Conservation (phyloP, 352 stramenopile genomes). For the Saprolegnia diclina region DNA sequence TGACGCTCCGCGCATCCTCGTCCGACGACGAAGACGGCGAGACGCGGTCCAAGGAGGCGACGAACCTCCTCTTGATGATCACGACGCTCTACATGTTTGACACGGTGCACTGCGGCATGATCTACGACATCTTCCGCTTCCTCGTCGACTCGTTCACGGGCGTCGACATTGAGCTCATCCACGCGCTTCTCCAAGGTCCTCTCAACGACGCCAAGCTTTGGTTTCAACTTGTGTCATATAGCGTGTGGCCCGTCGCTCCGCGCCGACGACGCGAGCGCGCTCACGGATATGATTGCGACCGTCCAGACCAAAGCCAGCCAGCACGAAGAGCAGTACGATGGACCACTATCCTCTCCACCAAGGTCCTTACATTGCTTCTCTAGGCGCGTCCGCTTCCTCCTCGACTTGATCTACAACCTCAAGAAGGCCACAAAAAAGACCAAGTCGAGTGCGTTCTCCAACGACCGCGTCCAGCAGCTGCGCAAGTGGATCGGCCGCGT, state of each 20-base stretch:
- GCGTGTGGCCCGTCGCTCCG: slow-evolving; percentile 74
- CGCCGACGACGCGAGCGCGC: slow-evolving; percentile 70
- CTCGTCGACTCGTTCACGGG: slow-evolving; percentile 69
- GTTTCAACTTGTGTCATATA: background rate
- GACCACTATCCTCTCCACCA: too few species aligned
- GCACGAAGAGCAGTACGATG: slow-evolving; percentile 35
- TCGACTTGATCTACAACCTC: slow-evolving; percentile 94
- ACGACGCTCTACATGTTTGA: slow-evolving; percentile 89
- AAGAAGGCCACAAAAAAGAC: slow-evolving; percentile 92
- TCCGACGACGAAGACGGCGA: slow-evolving; percentile 33
- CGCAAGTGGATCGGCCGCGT: slow-evolving; percentile 94
- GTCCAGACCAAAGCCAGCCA: slow-evolving; percentile 71
- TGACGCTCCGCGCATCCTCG: slow-evolving; percentile 29
- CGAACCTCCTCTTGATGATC: slow-evolving; percentile 84
- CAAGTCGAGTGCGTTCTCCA: slow-evolving; percentile 53
- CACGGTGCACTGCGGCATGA: slow-evolving; percentile 80
- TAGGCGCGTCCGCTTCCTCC: slow-evolving; percentile 75
- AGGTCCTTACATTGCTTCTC: background rate
- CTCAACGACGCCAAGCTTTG: too few species aligned
- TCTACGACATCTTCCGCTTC: slow-evolving; percentile 87
- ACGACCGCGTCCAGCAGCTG: slow-evolving; percentile 68
- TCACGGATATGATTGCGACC: slow-evolving; percentile 79
- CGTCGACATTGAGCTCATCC: slow-evolving; percentile 82
- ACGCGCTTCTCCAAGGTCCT: slow-evolving; percentile 66
- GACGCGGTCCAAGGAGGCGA: slow-evolving; percentile 49